These are phyloP conservation scores for Kokia cookei DNA, from an alignment of 441 rosid species.

Conservation along the genomic window DNA sequence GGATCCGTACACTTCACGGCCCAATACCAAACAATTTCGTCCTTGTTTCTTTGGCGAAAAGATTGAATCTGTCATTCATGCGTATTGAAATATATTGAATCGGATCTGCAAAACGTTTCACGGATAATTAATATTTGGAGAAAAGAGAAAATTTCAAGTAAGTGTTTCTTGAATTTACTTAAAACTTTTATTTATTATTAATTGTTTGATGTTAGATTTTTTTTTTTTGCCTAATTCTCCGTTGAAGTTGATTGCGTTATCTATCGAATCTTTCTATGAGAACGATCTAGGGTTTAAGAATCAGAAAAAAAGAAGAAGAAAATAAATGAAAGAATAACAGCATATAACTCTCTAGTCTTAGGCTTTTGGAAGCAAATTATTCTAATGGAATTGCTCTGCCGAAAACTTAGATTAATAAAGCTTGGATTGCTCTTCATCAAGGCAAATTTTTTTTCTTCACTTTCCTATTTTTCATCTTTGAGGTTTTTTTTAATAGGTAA, in stretches of 20 bases:
- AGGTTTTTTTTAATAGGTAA: not conserved
- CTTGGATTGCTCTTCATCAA: not conserved
- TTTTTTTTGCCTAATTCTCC: not conserved
- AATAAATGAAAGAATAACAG: not conserved
- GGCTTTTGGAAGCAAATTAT: not conserved
- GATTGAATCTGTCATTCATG: not conserved
- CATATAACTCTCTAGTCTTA: not conserved
- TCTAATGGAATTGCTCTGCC: not conserved
- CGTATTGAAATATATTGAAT: not conserved
- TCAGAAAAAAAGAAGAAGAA: not conserved
- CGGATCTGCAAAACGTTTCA: not conserved
- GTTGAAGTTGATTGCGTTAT: not conserved
- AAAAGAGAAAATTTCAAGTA: slow-evolving; percentile 4
- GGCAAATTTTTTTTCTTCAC: not conserved
- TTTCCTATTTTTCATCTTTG: not conserved
- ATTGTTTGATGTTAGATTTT: not conserved
- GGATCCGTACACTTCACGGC: not conserved
- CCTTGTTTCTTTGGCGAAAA: not conserved
- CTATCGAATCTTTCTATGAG: not conserved
- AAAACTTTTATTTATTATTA: not conserved
- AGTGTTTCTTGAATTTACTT: not conserved
- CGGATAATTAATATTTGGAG: not conserved
- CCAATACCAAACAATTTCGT: not conserved
- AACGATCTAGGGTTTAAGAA: not conserved
- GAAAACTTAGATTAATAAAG: not conserved